Base-by-base conservation (phyloP, 352 stramenopile genomes). In the Pythium dissimile region DNA sequence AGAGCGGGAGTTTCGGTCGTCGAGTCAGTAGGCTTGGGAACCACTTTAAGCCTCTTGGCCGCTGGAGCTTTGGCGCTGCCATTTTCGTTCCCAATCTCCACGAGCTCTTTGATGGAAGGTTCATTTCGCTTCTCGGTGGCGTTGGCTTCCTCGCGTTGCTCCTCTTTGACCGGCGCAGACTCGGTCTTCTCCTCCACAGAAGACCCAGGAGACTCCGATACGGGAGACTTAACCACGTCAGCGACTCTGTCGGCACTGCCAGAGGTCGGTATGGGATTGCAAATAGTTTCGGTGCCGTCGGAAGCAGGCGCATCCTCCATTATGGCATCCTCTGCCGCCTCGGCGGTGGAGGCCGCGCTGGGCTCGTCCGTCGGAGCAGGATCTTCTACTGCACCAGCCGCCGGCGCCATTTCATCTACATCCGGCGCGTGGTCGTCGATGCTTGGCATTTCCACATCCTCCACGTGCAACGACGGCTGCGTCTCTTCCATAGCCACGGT, bases 41-140 rank as follows among this genome's bases (percentile, higher is more conserved):
- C 56, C 24, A 73, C 47, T 59, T 75, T 84, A 32, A 78, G 71
- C 43, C 77, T 79, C 34, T 83, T 83, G 7, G 59, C 53, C 31
- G 38, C 34, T 55, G 62, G 64, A 44, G 59, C 39, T 18, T 34
- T 23, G 35, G 1, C 24, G 2, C 28, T 45, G 7, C 34, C 34
- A 2, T 27, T n/a, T 2, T 20, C 21, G 2, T 39, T n/a, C 7
- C 16, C 34, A 5, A 15, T 16, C 5, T 16, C 12, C 12, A 18
- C 34, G 3, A 23, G 20, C 10, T 15, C 11, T 13, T 18, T 12
- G 2, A 15, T 23, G 6, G 44, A 6, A n/a, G 15, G 15, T 15
- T 28, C 27, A 7, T 45, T 38, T 18, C 31, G 23, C n/a, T 24
- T 49, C 23, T 27, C 43, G 24, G 10, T 35, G 10, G 21, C 9